These are phyloP conservation scores for Penicillium macrosclerotiorum DNA, from an alignment of 495 filamentous ascomycete genomes.

Conservation along the genomic window DNA sequence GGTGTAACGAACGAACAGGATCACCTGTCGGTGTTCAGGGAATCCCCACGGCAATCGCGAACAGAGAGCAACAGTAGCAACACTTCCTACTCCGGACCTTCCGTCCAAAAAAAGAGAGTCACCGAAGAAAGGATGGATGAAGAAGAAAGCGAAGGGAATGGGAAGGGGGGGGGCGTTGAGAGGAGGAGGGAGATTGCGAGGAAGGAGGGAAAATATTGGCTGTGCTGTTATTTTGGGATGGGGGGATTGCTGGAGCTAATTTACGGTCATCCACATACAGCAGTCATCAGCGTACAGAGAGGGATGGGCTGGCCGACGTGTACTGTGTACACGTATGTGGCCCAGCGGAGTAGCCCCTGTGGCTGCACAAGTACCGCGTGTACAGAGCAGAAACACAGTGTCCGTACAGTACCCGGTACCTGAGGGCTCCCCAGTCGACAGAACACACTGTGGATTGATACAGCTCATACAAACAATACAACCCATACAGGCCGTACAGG, in stretches of 20 bases:
- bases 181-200: constrained; percentile 1
- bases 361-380: not conserved
- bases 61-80: constrained; percentile 25
- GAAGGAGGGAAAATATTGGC: constrained; percentile 27
- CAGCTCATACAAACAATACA: too few relatives aligned
- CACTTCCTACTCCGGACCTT: constrained; percentile 18
- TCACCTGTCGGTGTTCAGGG: not conserved
- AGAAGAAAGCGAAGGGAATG: constrained; percentile 32
- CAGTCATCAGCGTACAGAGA: not conserved
- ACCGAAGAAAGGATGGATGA: constrained; percentile 27
- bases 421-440: too few relatives aligned
- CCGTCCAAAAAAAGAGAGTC: constrained; percentile 30
- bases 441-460: too few relatives aligned
- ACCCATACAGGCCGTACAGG: too few relatives aligned
- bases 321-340: not conserved
- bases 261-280: too few relatives aligned
- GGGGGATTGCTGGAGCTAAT: constrained; percentile 11
- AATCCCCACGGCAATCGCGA: constrained; percentile 12
- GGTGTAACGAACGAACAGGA: constrained; percentile 11
- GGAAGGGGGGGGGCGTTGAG: constrained; percentile 11
- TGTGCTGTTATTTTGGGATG: constrained; percentile 44
- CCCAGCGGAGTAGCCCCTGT: too few relatives aligned
- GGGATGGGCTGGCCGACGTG: not conserved
- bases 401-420: constrained; percentile 21
- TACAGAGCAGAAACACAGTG: not conserved